A percentile compares a stretch with the other conserved stretches of the same genome.
Conservation (phyloP, 1,284 basidiomycete species). For the Boletus sp. region DNA sequence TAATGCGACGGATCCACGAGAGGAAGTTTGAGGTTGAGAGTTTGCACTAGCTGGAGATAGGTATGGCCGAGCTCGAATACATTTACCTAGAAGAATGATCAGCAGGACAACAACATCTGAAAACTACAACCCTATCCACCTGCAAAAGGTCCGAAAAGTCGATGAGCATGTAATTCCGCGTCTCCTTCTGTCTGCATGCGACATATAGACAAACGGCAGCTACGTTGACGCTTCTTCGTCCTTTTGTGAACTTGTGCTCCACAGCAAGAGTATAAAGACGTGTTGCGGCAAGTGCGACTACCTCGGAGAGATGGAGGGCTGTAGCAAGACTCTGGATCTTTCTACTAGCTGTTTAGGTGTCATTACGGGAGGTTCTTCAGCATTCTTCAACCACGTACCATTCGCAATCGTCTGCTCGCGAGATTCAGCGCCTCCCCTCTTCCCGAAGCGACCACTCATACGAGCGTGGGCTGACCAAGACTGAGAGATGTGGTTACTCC, state of each 20-base stretch:
- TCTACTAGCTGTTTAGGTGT: conserved; percentile 57
- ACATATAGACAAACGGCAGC: conserved; percentile 96
- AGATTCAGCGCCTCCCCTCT: conserved; percentile 72
- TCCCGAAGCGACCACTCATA: conserved; percentile 77
- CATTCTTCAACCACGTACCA: conserved; percentile 46
- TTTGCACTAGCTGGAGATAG: conserved; percentile 92
- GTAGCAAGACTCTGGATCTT: conserved; percentile 82
- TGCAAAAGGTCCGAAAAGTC: conserved; percentile 94
- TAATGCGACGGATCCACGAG: conserved; percentile 97
- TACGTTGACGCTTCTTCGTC: conserved; percentile 89
- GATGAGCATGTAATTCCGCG: conserved; percentile 94
- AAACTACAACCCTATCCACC: conserved; percentile 43
- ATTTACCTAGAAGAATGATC: conserved; percentile 68
- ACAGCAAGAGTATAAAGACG: conserved; percentile 93
- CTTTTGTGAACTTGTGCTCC: conserved; percentile 92
- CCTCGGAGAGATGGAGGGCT: conserved; percentile 75
- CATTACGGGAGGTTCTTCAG: not conserved
- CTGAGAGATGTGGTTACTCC: not conserved
- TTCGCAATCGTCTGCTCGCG: conserved; percentile 89
- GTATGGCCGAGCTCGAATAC: conserved; percentile 97
- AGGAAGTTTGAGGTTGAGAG: conserved; percentile 84
- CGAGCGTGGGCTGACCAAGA: conserved; percentile 64
- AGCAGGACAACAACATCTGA: not conserved
- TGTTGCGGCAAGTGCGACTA: conserved; percentile 79
- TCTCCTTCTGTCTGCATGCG: conserved; percentile 90